Conservation (phyloP, 2,329 filamentous ascomycete genomes). For the Cordyceps cicadae region DNA sequence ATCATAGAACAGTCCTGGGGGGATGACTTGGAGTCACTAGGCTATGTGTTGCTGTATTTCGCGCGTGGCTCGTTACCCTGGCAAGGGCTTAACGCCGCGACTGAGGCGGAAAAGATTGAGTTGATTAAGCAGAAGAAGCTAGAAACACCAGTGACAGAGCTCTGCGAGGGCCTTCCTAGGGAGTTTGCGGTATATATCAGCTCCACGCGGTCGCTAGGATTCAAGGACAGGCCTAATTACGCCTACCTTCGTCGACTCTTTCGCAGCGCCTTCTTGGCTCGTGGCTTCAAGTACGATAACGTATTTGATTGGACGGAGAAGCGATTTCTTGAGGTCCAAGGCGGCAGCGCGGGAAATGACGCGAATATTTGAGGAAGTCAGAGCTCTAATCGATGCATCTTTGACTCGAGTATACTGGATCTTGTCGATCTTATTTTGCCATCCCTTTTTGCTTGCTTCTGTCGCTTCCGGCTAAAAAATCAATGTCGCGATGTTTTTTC, state of each 20-base stretch:
- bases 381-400: no score
- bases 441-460: no score
- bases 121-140: slow-evolving; percentile 17
- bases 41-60: slow-evolving; percentile 70
- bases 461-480: no score
- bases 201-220: slow-evolving; percentile 64
- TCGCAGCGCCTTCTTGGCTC: slow-evolving; percentile 60
- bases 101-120: slow-evolving; percentile 58
- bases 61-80: slow-evolving; percentile 65
- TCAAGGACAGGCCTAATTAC: slow-evolving; percentile 71
- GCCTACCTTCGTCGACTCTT: slow-evolving; percentile 70
- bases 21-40: slow-evolving; percentile 68
- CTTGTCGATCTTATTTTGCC: no score
- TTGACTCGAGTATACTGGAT: no score
- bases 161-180: slow-evolving; percentile 66
- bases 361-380: no score
- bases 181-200: slow-evolving; percentile 70
- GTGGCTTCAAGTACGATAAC: slow-evolving; percentile 70
- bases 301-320: slow-evolving; percentile 64
- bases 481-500: no score
- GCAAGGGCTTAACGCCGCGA: slow-evolving; percentile 62
- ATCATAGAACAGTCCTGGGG: slow-evolving; percentile 57
- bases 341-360: no score
- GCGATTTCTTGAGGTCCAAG: slow-evolving; percentile 14
- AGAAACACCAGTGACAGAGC: slow-evolving; percentile 58